Conservation (phyloP, 1,284 basidiomycete species). For the Laetiporus sulphureus region DNA sequence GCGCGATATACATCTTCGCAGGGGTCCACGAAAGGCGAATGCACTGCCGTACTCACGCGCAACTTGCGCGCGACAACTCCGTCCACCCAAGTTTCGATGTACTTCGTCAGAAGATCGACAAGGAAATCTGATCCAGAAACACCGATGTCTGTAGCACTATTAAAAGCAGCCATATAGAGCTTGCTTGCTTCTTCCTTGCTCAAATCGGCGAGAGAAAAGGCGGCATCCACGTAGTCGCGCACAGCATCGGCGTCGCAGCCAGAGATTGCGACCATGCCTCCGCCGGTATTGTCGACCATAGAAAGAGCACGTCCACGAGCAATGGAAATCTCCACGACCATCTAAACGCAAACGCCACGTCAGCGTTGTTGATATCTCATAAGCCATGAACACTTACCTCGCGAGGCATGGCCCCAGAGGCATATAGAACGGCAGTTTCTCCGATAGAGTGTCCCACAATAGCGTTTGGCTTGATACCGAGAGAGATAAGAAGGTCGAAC, state of each 20-base stretch:
- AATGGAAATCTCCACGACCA: constrained; percentile 35
- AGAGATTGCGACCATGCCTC: constrained; percentile 36
- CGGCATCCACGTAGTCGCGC: constrained; percentile 6
- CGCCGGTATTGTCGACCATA: constrained; percentile 25
- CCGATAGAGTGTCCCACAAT: constrained; percentile 36
- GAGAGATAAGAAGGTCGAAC: constrained; percentile 29
- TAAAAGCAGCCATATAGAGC: constrained; percentile 33
- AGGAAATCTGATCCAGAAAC: constrained; percentile 26
- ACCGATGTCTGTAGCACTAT: constrained; percentile 27
- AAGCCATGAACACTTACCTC: neutral
- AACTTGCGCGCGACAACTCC: constrained; percentile 28
- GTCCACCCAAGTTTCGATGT: constrained; percentile 16
- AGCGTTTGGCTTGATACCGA: constrained; percentile 30
- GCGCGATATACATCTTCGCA: constrained; percentile 21
- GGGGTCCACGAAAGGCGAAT: constrained; percentile 27
- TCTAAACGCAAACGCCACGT: constrained; percentile 11
- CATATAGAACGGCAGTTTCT: constrained; percentile 37
- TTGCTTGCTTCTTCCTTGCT: constrained; percentile 13
- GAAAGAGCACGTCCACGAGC: constrained; percentile 30
- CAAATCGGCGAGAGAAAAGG: constrained; percentile 1
- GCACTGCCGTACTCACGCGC: constrained; percentile 26
- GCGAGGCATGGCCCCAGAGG: constrained; percentile 30
- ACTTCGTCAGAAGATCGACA: constrained; percentile 22
- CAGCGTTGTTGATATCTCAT: neutral
- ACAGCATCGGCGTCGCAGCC: constrained; percentile 17